Percentiles rank a stretch among this genome's conserved stretches.
Conservation (phyloP, 1,284 basidiomycete genomes). For the Pulchroboletus neoregius region DNA sequence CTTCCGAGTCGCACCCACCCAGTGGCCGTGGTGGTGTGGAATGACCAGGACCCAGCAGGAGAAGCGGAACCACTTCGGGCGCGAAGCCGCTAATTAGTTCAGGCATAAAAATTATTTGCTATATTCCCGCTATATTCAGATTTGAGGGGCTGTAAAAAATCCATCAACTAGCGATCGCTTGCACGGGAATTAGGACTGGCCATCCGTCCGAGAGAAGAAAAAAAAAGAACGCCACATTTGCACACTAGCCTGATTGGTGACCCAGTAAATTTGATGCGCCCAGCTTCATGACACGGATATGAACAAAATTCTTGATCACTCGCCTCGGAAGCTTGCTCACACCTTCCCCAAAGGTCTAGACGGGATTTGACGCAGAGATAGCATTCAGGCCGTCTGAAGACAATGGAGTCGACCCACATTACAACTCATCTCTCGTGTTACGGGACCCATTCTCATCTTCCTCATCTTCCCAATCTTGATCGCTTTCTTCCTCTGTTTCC, state of each 20-base stretch:
- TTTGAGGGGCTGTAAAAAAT: slow-evolving; percentile 10
- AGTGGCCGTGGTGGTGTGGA: not conserved
- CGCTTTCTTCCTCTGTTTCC: slow-evolving; percentile 20
- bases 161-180: slow-evolving; percentile 4
- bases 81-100: slow-evolving; percentile 13
- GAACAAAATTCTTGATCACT: slow-evolving; percentile 14
- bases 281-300: slow-evolving; percentile 28
- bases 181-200: slow-evolving; percentile 24
- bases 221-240: slow-evolving; percentile 11
- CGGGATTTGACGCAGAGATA: slow-evolving; percentile 8
- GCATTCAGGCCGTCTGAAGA: slow-evolving; percentile 18
- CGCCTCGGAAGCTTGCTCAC: slow-evolving; percentile 5
- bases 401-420: slow-evolving; percentile 26
- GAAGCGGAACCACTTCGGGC: slow-evolving; percentile 2
- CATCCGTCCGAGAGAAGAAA: slow-evolving; percentile 5
- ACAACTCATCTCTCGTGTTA: slow-evolving; percentile 41
- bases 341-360: slow-evolving; percentile 7
- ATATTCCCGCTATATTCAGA: slow-evolving; percentile 2
- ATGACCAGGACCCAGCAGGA: not conserved
- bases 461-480: slow-evolving; percentile 23
- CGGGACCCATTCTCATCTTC: slow-evolving; percentile 20
- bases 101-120: slow-evolving; percentile 11
- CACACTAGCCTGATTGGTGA: slow-evolving; percentile 7
- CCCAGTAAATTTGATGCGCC: slow-evolving; percentile 19
- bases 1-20: slow-evolving; percentile 6